Evolutionary conservation across 345 rosid genomes (phyloP), one percentile per base, ranked within the genome.

Genomic region (Eutrema yunnanense): DNA sequence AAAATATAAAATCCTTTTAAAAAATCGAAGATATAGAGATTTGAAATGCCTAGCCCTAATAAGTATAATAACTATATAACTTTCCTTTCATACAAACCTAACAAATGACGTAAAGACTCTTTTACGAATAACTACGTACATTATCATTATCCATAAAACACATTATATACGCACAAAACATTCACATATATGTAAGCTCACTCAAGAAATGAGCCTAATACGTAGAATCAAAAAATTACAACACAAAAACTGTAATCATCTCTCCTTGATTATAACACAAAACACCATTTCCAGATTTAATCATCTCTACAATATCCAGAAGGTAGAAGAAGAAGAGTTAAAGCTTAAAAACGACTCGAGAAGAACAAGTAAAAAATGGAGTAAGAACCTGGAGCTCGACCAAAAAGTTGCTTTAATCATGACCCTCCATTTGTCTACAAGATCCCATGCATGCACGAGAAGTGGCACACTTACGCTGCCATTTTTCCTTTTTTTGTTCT

Each of bases 401-500:
- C 22, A 19, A 58, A 50, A 4, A 34, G 33, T 47, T 16, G n/a
- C 42, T 71, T 65, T 51, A 58, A 59, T 57, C 53, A 3, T 32
- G 36, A 59, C 76, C 75, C 50, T 74, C 49, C 82, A 80, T 52
- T 70, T 82, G 83, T 77, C 82, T 33, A 12, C 9, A 34, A 72
- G 50, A 33, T 57, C 75, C 73, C 82, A 68, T 82, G 88, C 87
- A 81, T 81, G 86, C 41, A 67, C 60, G 76, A 71, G 76, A 82
- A 78, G 77, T 77, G 81, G 73, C 75, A 73, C 67, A 50, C 69
- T 43, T 56, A 56, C 76, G 67, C 71, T 57, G 26, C 59, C 62
- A 59, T 52, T 43, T 67, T 51, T 2, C 53, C 33, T 33, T 6
- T 53, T 42, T 27, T 41, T 26, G 13, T 50, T 72, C 66, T 43